A percentile compares a stretch with the other conserved stretches of the same genome.
Conservation (phyloP, 2,329 filamentous ascomycete genomes). For the Phoma sp. region DNA sequence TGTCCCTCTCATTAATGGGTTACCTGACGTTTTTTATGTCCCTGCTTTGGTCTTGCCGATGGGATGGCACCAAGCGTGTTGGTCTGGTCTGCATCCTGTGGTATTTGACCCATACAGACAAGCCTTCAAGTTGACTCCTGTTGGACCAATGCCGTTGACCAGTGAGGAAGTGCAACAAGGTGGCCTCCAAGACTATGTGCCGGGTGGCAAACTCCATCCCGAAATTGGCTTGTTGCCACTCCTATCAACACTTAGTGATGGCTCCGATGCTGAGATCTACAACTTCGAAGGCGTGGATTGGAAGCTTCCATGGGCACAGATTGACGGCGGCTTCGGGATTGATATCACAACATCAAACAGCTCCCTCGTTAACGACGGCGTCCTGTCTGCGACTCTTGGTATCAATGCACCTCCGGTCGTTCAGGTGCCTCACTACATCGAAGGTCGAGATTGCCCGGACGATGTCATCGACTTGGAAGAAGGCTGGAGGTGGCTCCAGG, state of each 20-base stretch:
- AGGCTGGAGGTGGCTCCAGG: constrained; percentile 25
- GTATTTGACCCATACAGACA: constrained; percentile 28
- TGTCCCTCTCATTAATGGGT: constrained; percentile 23
- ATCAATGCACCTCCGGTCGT: background rate
- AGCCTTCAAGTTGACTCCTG: constrained; percentile 29
- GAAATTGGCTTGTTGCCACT: constrained; percentile 23
- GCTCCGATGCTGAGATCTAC: constrained; percentile 21
- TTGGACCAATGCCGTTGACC: constrained; percentile 26
- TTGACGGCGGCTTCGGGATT: too few relatives aligned
- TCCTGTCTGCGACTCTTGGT: background rate
- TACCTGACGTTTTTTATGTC: constrained; percentile 16
- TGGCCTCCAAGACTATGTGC: constrained; percentile 24
- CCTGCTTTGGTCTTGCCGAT: constrained; percentile 16
- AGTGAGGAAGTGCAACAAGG: constrained; percentile 29
- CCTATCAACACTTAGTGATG: constrained; percentile 19
- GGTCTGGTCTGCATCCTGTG: constrained; percentile 25
- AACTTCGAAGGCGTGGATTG: constrained; percentile 26
- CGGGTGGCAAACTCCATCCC: constrained; percentile 24
- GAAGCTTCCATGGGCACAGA: constrained; percentile 8
- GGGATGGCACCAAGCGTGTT: constrained; percentile 25
- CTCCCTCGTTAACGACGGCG: background rate
- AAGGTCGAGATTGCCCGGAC: constrained; percentile 23
- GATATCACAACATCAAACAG: too few relatives aligned
- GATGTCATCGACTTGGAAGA: constrained; percentile 25
- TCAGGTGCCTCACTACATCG: background rate